Conservation (phyloP, 257 asterid genomes). For the Rauvolfia tetraphylla region DNA sequence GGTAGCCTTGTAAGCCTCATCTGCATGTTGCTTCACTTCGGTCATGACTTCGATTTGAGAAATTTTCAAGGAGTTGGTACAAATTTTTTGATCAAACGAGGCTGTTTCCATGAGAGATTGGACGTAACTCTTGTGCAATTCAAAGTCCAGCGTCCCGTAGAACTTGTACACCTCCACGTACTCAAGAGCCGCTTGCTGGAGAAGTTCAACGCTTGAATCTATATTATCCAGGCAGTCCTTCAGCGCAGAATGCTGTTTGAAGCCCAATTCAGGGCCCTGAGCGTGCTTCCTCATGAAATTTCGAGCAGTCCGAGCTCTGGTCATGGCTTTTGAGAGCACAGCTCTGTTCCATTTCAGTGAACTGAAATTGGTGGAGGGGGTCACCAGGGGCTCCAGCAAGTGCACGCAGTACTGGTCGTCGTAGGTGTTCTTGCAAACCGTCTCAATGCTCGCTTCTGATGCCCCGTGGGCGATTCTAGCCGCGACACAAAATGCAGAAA, state of each 20-base stretch:
- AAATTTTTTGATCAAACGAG: not conserved
- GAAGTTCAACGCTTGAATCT: constrained; percentile 1
- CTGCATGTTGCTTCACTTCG: not conserved
- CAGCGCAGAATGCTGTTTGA: not conserved
- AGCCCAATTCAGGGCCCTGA: not conserved
- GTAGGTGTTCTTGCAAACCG: constrained; percentile 5
- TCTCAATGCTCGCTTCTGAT: not conserved
- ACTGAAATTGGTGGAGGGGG: not conserved
- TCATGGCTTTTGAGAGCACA: constrained; percentile 18
- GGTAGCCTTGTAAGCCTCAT: constrained; percentile 8
- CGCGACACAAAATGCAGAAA: constrained; percentile 7
- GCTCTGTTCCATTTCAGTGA: constrained; percentile 17
- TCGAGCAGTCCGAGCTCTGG: constrained; percentile 10
- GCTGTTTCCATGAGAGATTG: constrained; percentile 12
- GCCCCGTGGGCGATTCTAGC: not conserved
- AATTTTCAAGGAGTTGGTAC: not conserved
- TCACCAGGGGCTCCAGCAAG: constrained; percentile 12
- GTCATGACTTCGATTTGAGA: not conserved
- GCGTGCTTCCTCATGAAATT: constrained; percentile 11
- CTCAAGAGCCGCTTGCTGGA: constrained; percentile 15
- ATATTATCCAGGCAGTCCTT: constrained; percentile 11
- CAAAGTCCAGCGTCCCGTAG: not conserved
- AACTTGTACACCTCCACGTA: constrained; percentile 9
- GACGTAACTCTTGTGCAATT: constrained; percentile 8
- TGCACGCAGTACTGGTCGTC: not conserved